Base-by-base conservation (phyloP, 2,329 filamentous ascomycete genomes). In the Ascochyta koolunga region DNA sequence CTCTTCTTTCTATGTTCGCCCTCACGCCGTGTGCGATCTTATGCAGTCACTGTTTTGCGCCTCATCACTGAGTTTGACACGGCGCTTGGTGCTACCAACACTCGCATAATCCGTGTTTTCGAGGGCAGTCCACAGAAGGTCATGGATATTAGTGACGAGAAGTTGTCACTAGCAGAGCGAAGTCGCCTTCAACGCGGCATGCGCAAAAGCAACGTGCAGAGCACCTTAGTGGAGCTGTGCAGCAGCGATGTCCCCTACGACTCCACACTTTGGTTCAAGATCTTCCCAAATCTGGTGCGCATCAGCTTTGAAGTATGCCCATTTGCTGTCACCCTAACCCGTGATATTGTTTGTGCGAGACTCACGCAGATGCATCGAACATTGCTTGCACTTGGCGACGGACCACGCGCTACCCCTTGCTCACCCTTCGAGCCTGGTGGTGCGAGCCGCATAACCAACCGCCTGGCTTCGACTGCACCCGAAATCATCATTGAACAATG, bases 1-100 rank as follows among this genome's bases (percentile, higher is more conserved):
- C 77, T 99, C 2, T 99, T 99, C 79, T 99, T 99, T 72, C 79
- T 99, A 6, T 99, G 95, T 73, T 99, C 95, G 0, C 95, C 98
- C 65, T 97, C 95, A 5, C 85, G 91, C 47, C 86, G 90, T 48
- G 95, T 99, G 22, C 87, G 95, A 45, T 84, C 90, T 54, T 96
- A 95, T 72, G 93, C 95, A 2, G 91, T 99, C 46, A 96, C 90
- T 1, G 93, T 99, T 1, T 80, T 99, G 22, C 89, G 91, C 4
- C 83, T 98, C 21, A 93, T 98, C 59, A 93, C 89, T 2, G 93
- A 99, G 64, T 98, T 99, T 62, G 95, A 99, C 68, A 88, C 84
- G 13, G 93, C 91, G 2, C 83, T 99, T 3, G 90, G 90, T 11
- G 93, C 95, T 62, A 86, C 87, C 67, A 86, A 89, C 60, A 88